Conservation (phyloP, 768 basidiomycete species). For the Coprinopsis strossmayeri region DNA sequence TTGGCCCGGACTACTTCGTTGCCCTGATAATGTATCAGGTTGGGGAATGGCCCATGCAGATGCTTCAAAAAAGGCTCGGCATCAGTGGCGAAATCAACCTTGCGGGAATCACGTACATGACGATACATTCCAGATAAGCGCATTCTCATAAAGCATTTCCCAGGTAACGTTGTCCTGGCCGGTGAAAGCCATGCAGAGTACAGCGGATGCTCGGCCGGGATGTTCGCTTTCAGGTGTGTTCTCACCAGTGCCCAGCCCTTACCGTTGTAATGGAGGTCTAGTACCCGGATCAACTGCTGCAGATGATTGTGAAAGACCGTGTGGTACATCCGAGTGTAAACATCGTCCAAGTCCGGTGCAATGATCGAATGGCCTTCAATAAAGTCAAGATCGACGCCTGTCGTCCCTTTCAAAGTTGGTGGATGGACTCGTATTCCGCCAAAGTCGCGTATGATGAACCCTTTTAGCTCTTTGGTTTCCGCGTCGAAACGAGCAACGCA, state of each 20-base stretch:
- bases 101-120: conserved; percentile 31
- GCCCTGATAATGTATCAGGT: conserved; percentile 46
- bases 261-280: conserved; percentile 51
- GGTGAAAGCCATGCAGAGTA: conserved; percentile 45
- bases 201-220: conserved; percentile 42
- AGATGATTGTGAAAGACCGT: conserved; percentile 54
- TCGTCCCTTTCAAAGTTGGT: conserved; percentile 40
- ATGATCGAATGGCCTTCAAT: conserved; percentile 44
- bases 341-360: conserved; percentile 44
- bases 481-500: conserved; percentile 49
- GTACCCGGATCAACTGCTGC: conserved; percentile 51
- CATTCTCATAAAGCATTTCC: conserved; percentile 56
- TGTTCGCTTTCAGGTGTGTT: conserved; percentile 32
- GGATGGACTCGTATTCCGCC: conserved; percentile 50
- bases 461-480: conserved; percentile 40
- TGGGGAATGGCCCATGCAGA: conserved; percentile 48
- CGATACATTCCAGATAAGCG: conserved; percentile 50
- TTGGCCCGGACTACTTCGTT: conserved; percentile 11
- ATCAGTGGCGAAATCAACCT: background rate
- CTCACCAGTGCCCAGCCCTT: conserved; percentile 47
- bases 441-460: conserved; percentile 54
- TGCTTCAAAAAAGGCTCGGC: conserved; percentile 30
- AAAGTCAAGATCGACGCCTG: conserved; percentile 43
- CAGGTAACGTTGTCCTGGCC: conserved; percentile 40
- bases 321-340: conserved; percentile 53